These are phyloP conservation scores for Heliamphora exappendiculata DNA, from an alignment of 148 eudicot genomes.

Conservation along the genomic window DNA sequence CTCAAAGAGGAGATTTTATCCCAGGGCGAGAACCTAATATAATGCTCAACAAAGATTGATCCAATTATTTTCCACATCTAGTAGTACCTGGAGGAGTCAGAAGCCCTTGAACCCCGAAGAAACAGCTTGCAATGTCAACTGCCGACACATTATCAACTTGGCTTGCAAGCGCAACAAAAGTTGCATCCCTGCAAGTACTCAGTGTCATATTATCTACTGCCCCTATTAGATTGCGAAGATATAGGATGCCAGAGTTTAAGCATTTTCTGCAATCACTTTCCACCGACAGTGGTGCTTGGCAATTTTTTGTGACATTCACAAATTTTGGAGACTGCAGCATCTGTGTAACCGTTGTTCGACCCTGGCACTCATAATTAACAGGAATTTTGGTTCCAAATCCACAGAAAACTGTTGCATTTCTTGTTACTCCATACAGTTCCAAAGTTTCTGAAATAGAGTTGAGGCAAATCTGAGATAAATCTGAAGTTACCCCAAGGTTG, in stretches of 20 bases:
- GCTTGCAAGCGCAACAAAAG: conserved; percentile 79
- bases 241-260: conserved; percentile 71
- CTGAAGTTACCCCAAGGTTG: conserved; percentile 58
- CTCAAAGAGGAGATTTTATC: neutral
- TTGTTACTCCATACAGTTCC: conserved; percentile 62
- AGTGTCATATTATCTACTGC: conserved; percentile 59
- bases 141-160: conserved; percentile 58
- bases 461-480: conserved; percentile 54
- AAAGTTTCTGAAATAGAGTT: conserved; percentile 58
- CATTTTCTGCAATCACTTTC: conserved; percentile 60
- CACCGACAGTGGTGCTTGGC: conserved; percentile 41
- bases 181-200: conserved; percentile 91
- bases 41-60: neutral
- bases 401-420: conserved; percentile 64
- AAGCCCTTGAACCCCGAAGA: conserved; percentile 74
- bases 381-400: conserved; percentile 83
- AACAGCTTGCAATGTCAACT: conserved; percentile 71
- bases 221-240: conserved; percentile 59
- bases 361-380: conserved; percentile 74
- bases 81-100: conserved; percentile 35
- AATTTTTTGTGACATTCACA: conserved; percentile 41
- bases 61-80: neutral
- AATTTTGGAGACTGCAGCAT: conserved; percentile 88
- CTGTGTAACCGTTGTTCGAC: conserved; percentile 73
- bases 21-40: neutral